Conservation (phyloP, 495 filamentous ascomycete species). For the Tuber aestivum region DNA sequence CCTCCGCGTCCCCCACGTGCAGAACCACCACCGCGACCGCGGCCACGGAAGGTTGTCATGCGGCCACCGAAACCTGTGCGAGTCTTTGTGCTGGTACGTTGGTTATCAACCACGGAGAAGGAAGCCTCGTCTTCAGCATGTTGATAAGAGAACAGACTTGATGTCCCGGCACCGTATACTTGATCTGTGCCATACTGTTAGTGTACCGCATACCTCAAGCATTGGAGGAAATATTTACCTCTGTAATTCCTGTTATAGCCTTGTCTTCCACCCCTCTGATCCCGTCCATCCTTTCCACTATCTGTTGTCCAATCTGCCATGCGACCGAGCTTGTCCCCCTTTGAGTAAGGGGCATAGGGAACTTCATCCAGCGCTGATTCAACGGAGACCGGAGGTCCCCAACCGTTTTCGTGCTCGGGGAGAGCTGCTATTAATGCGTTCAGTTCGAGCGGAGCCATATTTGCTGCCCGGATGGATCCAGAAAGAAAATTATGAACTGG, state of each 20-base stretch:
- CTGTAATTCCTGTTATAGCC: conserved; percentile 88
- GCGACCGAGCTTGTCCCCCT: conserved; percentile 94
- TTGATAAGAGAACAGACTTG: conserved; percentile 80
- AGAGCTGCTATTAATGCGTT: conserved; percentile 51
- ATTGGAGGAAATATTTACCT: conserved; percentile 53
- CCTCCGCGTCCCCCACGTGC: conserved; percentile 60
- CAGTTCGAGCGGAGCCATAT: conserved; percentile 38
- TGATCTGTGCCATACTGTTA: conserved; percentile 58
- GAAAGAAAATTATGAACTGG: background rate
- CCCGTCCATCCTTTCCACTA: conserved; percentile 66
- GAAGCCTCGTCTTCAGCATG: conserved; percentile 90
- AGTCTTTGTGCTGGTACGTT: conserved; percentile 70
- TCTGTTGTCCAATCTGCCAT: conserved; percentile 99
- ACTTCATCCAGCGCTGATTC: conserved; percentile 89
- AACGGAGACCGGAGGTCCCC: conserved; percentile 71
- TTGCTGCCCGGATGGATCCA: conserved; percentile 7
- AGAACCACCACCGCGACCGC: conserved; percentile 60
- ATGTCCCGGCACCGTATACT: conserved; percentile 86
- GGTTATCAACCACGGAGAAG: conserved; percentile 97
- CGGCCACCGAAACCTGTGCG: conserved; percentile 76
- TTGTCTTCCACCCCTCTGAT: conserved; percentile 66
- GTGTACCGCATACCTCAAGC: conserved; percentile 6
- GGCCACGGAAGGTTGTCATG: conserved; percentile 78
- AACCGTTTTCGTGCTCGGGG: conserved; percentile 59
- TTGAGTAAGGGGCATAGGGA: conserved; percentile 94